Base-by-base conservation (phyloP, 1,284 basidiomycete genomes). In the Coniferiporia weirii region DNA sequence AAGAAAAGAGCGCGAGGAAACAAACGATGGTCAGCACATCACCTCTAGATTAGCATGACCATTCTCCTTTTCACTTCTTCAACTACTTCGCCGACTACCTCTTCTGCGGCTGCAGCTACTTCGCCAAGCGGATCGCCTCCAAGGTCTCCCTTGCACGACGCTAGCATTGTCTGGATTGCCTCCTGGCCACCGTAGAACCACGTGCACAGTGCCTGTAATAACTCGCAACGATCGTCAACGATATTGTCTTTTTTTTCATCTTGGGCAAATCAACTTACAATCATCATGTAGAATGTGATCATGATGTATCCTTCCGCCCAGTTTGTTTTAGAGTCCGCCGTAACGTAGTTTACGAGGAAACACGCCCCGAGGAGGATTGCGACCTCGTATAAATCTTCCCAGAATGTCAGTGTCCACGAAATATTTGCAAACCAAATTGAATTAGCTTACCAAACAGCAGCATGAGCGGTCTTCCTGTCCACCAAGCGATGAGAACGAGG, bases 321-420 rank as follows among this genome's bases (percentile, higher is more conserved):
- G 66, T 87, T 87, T 0, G 85, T 87, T 71, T 86, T 85, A 6
- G 81, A 74, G 67, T 87, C 84, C 0, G 82, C 80, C 1, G 84
- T 87, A 48, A 87, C 81, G 66, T 85, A 85, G 70, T 86, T 89
- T 48, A 87, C 85, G 46, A 88, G 72, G 74, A 88, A 87, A 65
- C 81, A 83, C 0, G 83, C 75, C 0, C 79, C 82, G 13, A 88
- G 69, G 20, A 86, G 69, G 27, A 83, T 66, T 1, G 80, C 78
- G 1, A 87, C 80, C 66, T 87, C 85, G 65, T 82, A 87, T 35
- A 76, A 65, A 64, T 80, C 78, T 78, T 63, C 15, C 34, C 32
- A 17, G 35, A 19, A 52, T 56, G 50, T 34, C 47, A 34, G 4
- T 17, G 0, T 20, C 38, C 17, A 9, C 9, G 15, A 40, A 61